Conservation (phyloP, 2,329 filamentous ascomycete species). For the Lecanosticta acicola region DNA sequence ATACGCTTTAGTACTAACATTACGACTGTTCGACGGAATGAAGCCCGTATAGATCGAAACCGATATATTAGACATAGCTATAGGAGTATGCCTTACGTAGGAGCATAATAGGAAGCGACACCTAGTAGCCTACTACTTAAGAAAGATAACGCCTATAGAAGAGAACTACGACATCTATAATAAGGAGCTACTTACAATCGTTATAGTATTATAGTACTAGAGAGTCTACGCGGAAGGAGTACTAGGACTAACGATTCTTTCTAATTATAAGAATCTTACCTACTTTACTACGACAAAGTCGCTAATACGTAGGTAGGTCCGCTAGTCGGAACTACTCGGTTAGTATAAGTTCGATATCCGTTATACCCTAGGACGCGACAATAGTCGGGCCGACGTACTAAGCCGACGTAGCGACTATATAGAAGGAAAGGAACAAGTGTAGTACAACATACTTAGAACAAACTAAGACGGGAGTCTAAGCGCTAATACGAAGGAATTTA, state of each 20-base stretch:
- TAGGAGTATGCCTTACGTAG: slow-evolving; percentile 9
- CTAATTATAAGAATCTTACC: neutral
- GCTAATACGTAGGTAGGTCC: neutral
- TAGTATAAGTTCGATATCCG: slow-evolving; percentile 3
- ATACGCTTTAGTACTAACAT: slow-evolving; percentile 2
- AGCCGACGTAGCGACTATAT: slow-evolving; percentile 1
- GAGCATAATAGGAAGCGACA: slow-evolving; percentile 8
- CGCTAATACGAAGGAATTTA: slow-evolving; percentile 5
- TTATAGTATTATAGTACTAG: slow-evolving; percentile 3
- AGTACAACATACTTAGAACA: neutral
- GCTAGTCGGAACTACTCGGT: slow-evolving; percentile 2
- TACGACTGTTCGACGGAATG: slow-evolving; percentile 8
- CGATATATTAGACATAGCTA: slow-evolving; percentile 9
- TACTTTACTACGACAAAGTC: neutral
- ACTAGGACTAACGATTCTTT: neutral
- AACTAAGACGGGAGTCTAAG: neutral
- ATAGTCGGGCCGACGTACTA: neutral
- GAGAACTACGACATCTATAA: slow-evolving; percentile 13
- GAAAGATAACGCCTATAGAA: slow-evolving; percentile 13
- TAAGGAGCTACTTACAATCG: neutral
- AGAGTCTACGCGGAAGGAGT: neutral
- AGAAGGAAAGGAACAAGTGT: slow-evolving; percentile 3
- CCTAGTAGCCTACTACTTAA: slow-evolving; percentile 14
- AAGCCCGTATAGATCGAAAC: slow-evolving; percentile 6
- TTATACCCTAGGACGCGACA: neutral